Conservation (phyloP, 2,329 filamentous ascomycete genomes). For the Onygenales sp. region DNA sequence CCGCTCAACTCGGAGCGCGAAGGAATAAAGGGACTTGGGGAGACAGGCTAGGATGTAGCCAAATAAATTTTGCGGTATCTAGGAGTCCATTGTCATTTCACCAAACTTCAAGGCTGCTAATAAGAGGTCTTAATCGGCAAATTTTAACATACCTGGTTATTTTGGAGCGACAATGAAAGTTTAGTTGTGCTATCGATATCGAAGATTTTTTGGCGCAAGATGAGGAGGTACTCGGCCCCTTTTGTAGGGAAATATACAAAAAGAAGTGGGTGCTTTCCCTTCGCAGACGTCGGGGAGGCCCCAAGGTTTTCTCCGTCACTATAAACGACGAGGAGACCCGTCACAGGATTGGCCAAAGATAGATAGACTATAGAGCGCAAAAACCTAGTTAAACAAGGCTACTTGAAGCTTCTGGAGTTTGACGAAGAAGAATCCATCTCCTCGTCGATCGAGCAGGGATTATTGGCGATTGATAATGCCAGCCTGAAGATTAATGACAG, state of each 20-base stretch:
- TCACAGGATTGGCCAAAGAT: neutral
- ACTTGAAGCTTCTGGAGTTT: conserved; percentile 1
- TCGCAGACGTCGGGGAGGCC: neutral
- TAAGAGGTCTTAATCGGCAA: neutral
- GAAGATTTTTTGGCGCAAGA: neutral
- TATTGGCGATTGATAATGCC: conserved; percentile 6
- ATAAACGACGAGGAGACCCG: neutral
- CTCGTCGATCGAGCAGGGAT: neutral
- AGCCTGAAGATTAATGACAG: neutral
- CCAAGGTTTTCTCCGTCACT: neutral
- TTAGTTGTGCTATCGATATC: neutral
- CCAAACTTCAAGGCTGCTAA: neutral
- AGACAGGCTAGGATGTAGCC: neutral
- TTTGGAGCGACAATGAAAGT: neutral
- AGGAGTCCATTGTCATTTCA: neutral
- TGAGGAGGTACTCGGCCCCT: neutral
- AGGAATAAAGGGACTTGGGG: neutral
- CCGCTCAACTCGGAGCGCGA: neutral
- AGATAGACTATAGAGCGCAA: neutral
- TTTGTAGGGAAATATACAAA: neutral
- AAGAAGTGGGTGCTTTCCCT: neutral
- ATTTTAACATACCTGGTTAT: neutral
- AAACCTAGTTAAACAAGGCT: neutral
- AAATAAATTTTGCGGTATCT: neutral
- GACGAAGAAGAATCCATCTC: neutral